Conservation (phyloP, 306 rosid species). For the Malus domestica region ASM211411v1 NC_041793.1:44226001-44226500, state of each 20-base stretch:
- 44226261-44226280: constrained; percentile 28
- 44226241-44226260: neutral
- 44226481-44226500: too few species aligned
- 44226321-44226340: too few species aligned
- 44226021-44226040: neutral
- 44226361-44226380: too few species aligned
- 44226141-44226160: constrained; percentile 58
- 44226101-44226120: constrained; percentile 43
- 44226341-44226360: too few species aligned
- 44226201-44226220: neutral
- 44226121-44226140: constrained; percentile 61
- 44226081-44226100: constrained; percentile 29
- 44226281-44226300: neutral
- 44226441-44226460: too few species aligned
- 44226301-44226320: too few species aligned
- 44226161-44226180: constrained; percentile 49
- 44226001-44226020: neutral
- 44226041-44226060: neutral
- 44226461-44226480: too few species aligned
- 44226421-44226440: too few species aligned
- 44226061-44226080: neutral
- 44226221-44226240: neutral
- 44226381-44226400: too few species aligned
- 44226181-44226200: constrained; percentile 38
- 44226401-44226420: too few species aligned